These are phyloP conservation scores for Yamadazyma mexicana DNA, from an alignment of 1,139 yeast genomes.

Conservation along the genomic window DNA sequence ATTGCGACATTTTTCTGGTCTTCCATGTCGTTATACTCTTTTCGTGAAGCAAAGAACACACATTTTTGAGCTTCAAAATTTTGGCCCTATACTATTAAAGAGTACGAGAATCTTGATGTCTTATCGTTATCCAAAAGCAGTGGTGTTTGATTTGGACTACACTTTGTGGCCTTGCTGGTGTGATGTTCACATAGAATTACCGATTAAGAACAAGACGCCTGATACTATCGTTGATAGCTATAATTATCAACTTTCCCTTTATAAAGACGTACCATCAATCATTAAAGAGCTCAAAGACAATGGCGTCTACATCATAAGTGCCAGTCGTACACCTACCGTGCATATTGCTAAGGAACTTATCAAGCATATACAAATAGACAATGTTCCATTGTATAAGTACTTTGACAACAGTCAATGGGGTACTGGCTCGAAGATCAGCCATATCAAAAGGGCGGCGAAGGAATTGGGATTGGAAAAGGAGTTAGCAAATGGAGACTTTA, in stretches of 20 bases:
- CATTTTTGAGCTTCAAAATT: background rate
- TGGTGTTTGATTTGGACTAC: slow-evolving; percentile 75
- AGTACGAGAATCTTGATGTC: too few species aligned
- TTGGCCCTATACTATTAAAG: too few species aligned
- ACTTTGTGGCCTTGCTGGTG: slow-evolving; percentile 76
- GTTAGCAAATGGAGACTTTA: slow-evolving; percentile 50
- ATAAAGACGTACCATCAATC: slow-evolving; percentile 60
- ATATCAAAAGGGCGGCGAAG: slow-evolving; percentile 50
- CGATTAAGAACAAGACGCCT: slow-evolving; percentile 23
- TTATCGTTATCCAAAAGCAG: slow-evolving; percentile 51
- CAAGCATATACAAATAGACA: slow-evolving; percentile 47
- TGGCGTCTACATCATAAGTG: slow-evolving; percentile 54
- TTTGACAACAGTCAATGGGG: slow-evolving; percentile 68
- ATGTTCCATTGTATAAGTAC: slow-evolving; percentile 41
- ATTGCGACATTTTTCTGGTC: background rate
- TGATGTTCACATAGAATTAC: slow-evolving; percentile 67
- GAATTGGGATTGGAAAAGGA: slow-evolving; percentile 39
- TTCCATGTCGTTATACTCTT: background rate
- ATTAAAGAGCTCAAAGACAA: slow-evolving; percentile 42
- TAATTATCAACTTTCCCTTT: slow-evolving; percentile 53
- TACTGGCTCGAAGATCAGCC: slow-evolving; percentile 59
- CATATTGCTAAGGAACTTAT: slow-evolving; percentile 59
- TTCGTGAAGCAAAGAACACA: too few species aligned
- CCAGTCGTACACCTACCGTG: slow-evolving; percentile 70
- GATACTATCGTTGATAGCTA: slow-evolving; percentile 39